phyloP scores from a whole-genome alignment of 2,329 filamentous ascomycete genomes.

The Ilyonectria robusta region DNA sequence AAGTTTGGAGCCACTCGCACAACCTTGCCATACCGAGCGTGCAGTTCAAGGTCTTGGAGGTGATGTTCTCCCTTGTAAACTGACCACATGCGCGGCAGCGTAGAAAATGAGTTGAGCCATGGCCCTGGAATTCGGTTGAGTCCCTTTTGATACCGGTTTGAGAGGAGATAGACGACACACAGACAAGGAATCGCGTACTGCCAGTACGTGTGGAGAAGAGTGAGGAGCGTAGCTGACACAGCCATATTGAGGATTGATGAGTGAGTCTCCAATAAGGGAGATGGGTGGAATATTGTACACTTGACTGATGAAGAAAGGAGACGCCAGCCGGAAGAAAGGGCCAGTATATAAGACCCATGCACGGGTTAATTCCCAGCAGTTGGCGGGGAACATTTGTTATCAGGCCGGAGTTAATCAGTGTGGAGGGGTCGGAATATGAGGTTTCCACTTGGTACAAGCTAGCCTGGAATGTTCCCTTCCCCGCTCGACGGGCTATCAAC shows the following conservation, averaged over 20 bases:
- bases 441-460: background rate
- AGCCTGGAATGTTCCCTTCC: background rate
- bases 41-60: background rate
- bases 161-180: background rate
- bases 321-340: background rate
- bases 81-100: background rate
- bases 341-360: background rate
- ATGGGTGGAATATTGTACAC: background rate
- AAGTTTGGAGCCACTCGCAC: conserved; percentile 21
- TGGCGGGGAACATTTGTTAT: background rate
- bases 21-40: conserved; percentile 10
- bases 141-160: background rate
- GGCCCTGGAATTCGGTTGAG: background rate
- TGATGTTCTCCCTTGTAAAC: background rate
- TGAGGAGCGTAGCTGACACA: background rate
- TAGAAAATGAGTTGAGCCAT: background rate
- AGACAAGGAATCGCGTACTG: background rate
- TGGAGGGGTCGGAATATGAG: background rate
- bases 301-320: too few species aligned
- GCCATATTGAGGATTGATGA: background rate
- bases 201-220: background rate
- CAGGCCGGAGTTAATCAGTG: background rate
- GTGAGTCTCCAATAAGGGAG: background rate
- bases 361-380: background rate
- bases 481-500: background rate